Evolutionary conservation across 495 filamentous ascomycete genomes (phyloP).

Genomic region (Penicillium waksmanii): DNA sequence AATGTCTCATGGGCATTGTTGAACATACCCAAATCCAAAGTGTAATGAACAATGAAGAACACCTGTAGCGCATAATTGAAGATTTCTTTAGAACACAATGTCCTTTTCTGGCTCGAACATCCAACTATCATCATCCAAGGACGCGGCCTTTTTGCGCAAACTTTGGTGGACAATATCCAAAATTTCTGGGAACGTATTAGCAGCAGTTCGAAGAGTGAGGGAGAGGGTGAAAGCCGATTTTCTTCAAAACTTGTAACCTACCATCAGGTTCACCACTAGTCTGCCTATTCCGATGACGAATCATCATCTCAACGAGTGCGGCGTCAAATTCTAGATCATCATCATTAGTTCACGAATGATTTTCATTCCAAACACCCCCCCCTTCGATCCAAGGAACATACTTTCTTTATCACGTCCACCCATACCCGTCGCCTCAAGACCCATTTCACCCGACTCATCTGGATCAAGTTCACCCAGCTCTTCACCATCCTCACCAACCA

Average conservation of each 20-base stretch:
- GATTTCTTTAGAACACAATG: conserved; percentile 18
- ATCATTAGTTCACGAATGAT: conserved; percentile 9
- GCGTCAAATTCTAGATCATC: conserved; percentile 48
- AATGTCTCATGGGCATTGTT: conserved; percentile 1
- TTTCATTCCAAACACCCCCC: too few relatives aligned
- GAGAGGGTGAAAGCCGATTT: too few relatives aligned
- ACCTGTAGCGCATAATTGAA: conserved; percentile 9
- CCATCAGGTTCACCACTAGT: conserved; percentile 68
- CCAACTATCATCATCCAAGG: conserved; percentile 84
- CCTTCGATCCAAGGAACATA: conserved; percentile 27
- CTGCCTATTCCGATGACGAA: conserved; percentile 64
- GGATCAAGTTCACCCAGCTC: conserved; percentile 48
- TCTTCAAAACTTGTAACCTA: conserved; percentile 35
- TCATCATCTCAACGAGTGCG: conserved; percentile 54
- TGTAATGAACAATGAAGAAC: conserved; percentile 26
- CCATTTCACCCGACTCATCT: conserved; percentile 17
- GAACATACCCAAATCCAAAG: conserved; percentile 17
- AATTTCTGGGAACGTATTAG: conserved; percentile 55
- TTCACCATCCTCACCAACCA: conserved; percentile 57
- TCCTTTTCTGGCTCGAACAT: conserved; percentile 80
- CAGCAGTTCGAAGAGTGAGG: neutral
- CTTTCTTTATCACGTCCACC: conserved; percentile 50
- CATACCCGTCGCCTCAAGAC: conserved; percentile 30
- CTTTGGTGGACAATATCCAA: conserved; percentile 73
- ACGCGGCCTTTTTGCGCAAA: conserved; percentile 69